Evolutionary conservation across 1,284 basidiomycete genomes (phyloP), one percentile per base, ranked within the genome.

Genomic region (Rhodotorula sp.): DNA sequence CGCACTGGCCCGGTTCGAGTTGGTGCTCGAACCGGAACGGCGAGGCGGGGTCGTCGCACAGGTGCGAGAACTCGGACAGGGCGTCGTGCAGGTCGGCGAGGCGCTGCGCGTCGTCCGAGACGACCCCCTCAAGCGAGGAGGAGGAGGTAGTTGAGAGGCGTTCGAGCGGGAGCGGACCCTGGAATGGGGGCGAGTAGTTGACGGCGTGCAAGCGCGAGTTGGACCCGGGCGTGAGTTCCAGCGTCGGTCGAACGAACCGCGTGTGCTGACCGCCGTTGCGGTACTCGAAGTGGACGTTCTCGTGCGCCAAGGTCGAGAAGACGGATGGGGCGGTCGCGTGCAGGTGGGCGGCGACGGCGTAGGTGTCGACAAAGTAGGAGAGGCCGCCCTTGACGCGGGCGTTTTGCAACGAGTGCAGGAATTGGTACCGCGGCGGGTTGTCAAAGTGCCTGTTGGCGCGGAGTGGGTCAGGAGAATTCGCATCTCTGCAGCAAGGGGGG

Each of bases 161-260:
- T 15, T 63, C 50, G 45, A 81, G 72, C 2, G 80, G 78, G 14
- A 81, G 62, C 0, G 91, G 91, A 0, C 90, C 92, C 82, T 97
- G 94, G 85, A 98, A 99, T 0, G 95, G 95, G 0, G 95, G 95
- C 6, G 91, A 90, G 82, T 97, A 98, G 82, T 95, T 97, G 79
- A 98, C 86, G 71, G 88, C 86, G 56, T 82, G 82, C 72, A 92
- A 84, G 2, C 57, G 48, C 19, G 58, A 49, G 1, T 57, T n/a
- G 1, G 66, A 47, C 0, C 55, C 58, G 60, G 60, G 79, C 1
- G 82, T 83, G 28, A 92, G 84, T 76, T 93, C 86, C 78, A 98
- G 89, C 3, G 92, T 92, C 1, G 89, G 88, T 79, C 94, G 93
- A n/a, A 85, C 81, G 75, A 84, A 83, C 73, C 90, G 87, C n/a